Base-by-base conservation (phyloP, 1,284 basidiomycete genomes). In the Cystobasidium sp. region DNA sequence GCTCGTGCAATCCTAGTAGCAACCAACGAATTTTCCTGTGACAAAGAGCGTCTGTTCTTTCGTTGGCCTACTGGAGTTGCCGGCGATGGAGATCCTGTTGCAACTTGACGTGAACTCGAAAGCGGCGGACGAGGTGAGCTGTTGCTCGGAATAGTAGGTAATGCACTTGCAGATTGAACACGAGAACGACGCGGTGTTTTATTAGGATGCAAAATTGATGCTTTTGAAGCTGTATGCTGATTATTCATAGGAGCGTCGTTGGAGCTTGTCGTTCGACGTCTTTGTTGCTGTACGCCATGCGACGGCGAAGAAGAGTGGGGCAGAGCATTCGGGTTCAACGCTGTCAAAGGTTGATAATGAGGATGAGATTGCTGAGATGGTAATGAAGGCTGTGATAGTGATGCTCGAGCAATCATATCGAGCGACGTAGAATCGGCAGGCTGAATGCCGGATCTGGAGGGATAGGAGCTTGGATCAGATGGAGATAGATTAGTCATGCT, bases 1-100 rank as follows among this genome's bases (percentile, higher is more conserved):
- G 70, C 70, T 66, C 53, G 56, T 12, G 63, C 63, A 20, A 73
- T 65, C 24, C 70, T 49, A 39, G 70, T 73, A 18, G 70, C 70
- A 1, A 73, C 47, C 18, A 73, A 55, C 3, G 70, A 73, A 61
- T 73, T 73, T 22, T 73, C 56, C 37, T 53, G 49, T 46, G 62
- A 65, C 3, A 73, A 37, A 18, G 49, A 64, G 31, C 70, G 22
- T 10, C 70, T 61, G 16, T 59, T 73, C 41, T 55, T 62, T 18
- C 69, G 24, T 31, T 31, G 5, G 24, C 31, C 12, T 39, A 61
- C 9, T 20, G 51, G 44, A n/a, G 69, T 61, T 44, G 46, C 10
- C 37, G 47, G 59, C 24, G 22, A 53, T 20, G 22, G 52, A 2
- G 53, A 8, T 20, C 18, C 9, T 41, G 53, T 20, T 10, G 39